These are phyloP conservation scores for Leishmania gerbilli DNA, from an alignment of 208 protist genomes.

Conservation along the genomic window DNA sequence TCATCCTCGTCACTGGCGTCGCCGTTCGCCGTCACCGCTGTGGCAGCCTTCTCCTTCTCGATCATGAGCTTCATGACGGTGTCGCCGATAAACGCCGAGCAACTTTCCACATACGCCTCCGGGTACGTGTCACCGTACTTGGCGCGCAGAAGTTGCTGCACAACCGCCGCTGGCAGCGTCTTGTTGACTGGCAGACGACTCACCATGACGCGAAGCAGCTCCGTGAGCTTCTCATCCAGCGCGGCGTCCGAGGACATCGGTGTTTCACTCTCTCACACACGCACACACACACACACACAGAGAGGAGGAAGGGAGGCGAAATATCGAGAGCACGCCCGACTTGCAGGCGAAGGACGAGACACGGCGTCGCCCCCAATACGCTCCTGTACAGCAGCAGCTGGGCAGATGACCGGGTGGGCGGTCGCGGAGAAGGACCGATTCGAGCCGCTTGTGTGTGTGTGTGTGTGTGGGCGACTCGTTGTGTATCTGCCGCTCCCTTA, in stretches of 20 bases:
- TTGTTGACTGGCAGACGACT: constrained; percentile 74
- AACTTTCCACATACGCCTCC: constrained; percentile 53
- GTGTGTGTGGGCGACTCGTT: neutral
- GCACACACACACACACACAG: neutral
- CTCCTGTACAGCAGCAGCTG: neutral
- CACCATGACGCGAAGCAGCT: constrained; percentile 71
- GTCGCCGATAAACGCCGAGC: constrained; percentile 46
- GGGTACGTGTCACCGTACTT: constrained; percentile 69
- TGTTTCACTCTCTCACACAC: neutral
- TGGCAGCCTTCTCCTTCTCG: constrained; percentile 21
- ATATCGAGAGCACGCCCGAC: neutral
- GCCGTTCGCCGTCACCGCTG: neutral
- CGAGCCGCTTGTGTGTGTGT: neutral
- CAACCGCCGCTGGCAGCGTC: constrained; percentile 61
- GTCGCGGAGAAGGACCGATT: neutral
- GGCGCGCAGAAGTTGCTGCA: constrained; percentile 63
- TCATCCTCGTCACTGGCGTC: constrained; percentile 21
- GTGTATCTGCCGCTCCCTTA: neutral
- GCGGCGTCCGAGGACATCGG: constrained; percentile 36
- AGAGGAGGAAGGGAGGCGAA: neutral
- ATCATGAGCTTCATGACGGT: constrained; percentile 47
- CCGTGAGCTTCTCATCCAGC: constrained; percentile 61
- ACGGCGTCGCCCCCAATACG: neutral
- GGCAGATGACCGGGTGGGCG: neutral
- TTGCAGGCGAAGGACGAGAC: neutral